Conservation (phyloP, 768 basidiomycete species). For the Royoungia palumana region DNA sequence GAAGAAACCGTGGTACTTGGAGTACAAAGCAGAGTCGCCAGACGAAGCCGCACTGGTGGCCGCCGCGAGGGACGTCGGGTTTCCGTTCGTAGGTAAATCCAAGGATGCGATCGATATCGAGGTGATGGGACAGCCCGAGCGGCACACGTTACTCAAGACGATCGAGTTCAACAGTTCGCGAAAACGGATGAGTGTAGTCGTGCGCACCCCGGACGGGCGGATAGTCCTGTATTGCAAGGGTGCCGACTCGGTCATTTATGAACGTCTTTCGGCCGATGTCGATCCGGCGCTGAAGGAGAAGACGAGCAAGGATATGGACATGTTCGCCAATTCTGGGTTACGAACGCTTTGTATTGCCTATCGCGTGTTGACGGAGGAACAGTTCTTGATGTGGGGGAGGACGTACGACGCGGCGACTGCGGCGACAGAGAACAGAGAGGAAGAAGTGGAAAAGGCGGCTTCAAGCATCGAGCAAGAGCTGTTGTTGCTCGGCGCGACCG, state of each 20-base stretch:
- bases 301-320: constrained; percentile 86
- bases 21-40: constrained; percentile 96
- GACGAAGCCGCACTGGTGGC: constrained; percentile 94
- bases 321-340: constrained; percentile 89
- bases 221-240: constrained; percentile 92
- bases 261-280: constrained; percentile 73
- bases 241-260: constrained; percentile 95
- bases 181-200: constrained; percentile 93
- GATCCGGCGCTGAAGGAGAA: constrained; percentile 69
- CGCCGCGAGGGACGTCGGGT: constrained; percentile 90
- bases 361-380: constrained; percentile 72
- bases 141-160: constrained; percentile 72
- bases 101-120: constrained; percentile 83
- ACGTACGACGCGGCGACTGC: constrained; percentile 80
- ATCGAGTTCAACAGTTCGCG: constrained; percentile 94
- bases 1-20: constrained; percentile 57
- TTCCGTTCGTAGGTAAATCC: constrained; percentile 77
- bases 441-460: constrained; percentile 86
- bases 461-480: constrained; percentile 81
- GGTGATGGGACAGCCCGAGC: constrained; percentile 85
- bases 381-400: constrained; percentile 79
- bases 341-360: constrained; percentile 90
- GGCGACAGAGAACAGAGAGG: constrained; percentile 77
- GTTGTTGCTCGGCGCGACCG: constrained; percentile 88
- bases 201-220: constrained; percentile 79